phyloP scores from a whole-genome alignment of 805 yeast species.

The Barnettozyma populi region DNA sequence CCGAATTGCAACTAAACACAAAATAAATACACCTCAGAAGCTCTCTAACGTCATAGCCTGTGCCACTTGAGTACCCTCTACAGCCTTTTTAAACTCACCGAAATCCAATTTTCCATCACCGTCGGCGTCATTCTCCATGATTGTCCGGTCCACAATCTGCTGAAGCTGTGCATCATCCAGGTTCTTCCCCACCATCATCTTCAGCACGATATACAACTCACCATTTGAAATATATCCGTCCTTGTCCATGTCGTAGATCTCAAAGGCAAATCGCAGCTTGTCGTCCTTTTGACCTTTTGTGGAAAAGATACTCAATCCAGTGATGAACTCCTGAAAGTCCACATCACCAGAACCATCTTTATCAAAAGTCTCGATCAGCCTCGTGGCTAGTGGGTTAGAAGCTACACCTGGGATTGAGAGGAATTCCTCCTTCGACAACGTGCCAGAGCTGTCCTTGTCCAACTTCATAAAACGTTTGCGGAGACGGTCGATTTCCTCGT shows the following conservation, averaged over 20 bases:
- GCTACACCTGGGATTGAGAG: slow-evolving; percentile 89
- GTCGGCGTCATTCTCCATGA: slow-evolving; percentile 85
- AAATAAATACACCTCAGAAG: slow-evolving; percentile 23
- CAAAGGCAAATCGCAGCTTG: slow-evolving; percentile 83
- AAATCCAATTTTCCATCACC: slow-evolving; percentile 84
- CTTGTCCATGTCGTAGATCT: slow-evolving; percentile 89
- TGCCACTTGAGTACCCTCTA: slow-evolving; percentile 51
- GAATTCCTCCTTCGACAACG: slow-evolving; percentile 87
- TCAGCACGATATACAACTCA: slow-evolving; percentile 83
- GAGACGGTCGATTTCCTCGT: slow-evolving; percentile 86
- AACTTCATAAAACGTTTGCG: slow-evolving; percentile 92
- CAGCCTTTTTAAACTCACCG: slow-evolving; percentile 75
- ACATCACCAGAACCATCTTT: slow-evolving; percentile 88
- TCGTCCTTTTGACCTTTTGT: slow-evolving; percentile 77
- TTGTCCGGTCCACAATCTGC: slow-evolving; percentile 95
- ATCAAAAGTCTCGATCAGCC: slow-evolving; percentile 93
- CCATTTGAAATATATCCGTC: slow-evolving; percentile 96
- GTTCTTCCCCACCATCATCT: slow-evolving; percentile 96
- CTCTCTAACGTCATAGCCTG: slow-evolving; percentile 51
- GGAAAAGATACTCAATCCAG: slow-evolving; percentile 82
- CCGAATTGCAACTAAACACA: not conserved
- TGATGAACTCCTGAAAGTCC: slow-evolving; percentile 91
- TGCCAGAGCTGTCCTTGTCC: slow-evolving; percentile 89
- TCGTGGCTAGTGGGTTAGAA: slow-evolving; percentile 79
- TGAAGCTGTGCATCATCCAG: slow-evolving; percentile 83